Conservation (phyloP, 1,284 basidiomycete species). For the Puccinia polysora region DNA sequence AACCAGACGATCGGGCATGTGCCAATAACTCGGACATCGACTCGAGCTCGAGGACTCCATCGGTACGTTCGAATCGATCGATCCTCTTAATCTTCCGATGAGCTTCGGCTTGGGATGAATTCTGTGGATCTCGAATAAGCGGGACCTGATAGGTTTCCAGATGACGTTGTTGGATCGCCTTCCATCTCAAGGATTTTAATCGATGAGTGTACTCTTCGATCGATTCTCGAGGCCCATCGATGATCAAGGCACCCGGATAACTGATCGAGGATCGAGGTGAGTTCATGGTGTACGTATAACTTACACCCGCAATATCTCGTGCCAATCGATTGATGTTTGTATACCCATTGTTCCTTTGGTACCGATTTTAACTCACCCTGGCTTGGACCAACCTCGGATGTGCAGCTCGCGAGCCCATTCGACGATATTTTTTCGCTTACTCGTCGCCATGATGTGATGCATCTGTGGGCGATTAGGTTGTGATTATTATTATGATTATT, state of each 20-base stretch:
- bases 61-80: background rate
- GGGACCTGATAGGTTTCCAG: slow-evolving; percentile 1
- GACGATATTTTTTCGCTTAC: slow-evolving; percentile 26
- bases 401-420: slow-evolving; percentile 21
- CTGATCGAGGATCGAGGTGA: background rate
- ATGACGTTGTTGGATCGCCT: slow-evolving; percentile 27
- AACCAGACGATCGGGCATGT: background rate
- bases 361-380: slow-evolving; percentile 11
- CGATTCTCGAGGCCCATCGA: background rate
- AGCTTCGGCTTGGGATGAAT: background rate
- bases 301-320: no score
- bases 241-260: slow-evolving; percentile 16
- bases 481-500: no score
- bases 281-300: no score
- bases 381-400: slow-evolving; percentile 23
- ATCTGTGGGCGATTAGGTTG: background rate
- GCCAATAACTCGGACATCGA: slow-evolving; percentile 8
- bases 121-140: background rate
- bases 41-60: background rate
- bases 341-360: background rate
- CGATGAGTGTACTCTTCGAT: background rate
- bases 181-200: slow-evolving; percentile 16
- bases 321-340: no score
- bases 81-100: slow-evolving; percentile 5
- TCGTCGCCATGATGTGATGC: slow-evolving; percentile 29